These are phyloP conservation scores for Pseudogymnoascus sp. DNA, from an alignment of 2,329 filamentous ascomycete genomes.

Conservation along the genomic window DNA sequence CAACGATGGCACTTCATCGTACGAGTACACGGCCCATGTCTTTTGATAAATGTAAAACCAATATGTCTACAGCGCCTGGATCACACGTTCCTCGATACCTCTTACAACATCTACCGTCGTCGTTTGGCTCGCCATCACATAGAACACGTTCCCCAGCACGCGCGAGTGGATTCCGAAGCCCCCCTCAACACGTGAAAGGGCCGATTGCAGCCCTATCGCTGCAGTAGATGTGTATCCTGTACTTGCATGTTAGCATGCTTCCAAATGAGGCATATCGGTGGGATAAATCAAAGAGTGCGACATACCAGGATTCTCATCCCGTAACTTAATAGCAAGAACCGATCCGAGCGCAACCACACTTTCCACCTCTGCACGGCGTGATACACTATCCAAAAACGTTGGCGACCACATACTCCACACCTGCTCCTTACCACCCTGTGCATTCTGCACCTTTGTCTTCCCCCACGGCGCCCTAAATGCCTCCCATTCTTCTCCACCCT, in stretches of 20 bases:
- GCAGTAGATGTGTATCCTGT: slow-evolving; percentile 26
- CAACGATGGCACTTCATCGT: neutral
- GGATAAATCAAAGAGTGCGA: neutral
- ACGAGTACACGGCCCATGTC: neutral
- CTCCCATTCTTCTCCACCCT: slow-evolving; percentile 49
- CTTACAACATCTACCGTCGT: slow-evolving; percentile 12
- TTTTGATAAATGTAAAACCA: neutral
- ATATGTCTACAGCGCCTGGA: neutral
- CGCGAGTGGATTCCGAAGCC: slow-evolving; percentile 43
- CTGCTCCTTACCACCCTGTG: slow-evolving; percentile 11
- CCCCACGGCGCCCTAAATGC: slow-evolving; percentile 45
- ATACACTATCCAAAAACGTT: slow-evolving; percentile 52
- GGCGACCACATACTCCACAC: slow-evolving; percentile 68
- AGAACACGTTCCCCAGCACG: slow-evolving; percentile 51
- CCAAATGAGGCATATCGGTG: neutral
- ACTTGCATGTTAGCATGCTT: neutral
- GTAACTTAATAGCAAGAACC: slow-evolving; percentile 59
- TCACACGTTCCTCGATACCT: neutral
- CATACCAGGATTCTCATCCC: slow-evolving; percentile 32
- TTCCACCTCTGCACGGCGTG: slow-evolving; percentile 47
- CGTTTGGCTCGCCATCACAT: slow-evolving; percentile 49
- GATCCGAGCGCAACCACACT: slow-evolving; percentile 68
- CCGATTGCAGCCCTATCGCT: slow-evolving; percentile 37
- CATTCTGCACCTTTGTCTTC: slow-evolving; percentile 9
- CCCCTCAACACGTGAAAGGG: slow-evolving; percentile 23